Conservation (phyloP, 2,329 filamentous ascomycete genomes). For the Ophiocordyceps robertsii region DNA sequence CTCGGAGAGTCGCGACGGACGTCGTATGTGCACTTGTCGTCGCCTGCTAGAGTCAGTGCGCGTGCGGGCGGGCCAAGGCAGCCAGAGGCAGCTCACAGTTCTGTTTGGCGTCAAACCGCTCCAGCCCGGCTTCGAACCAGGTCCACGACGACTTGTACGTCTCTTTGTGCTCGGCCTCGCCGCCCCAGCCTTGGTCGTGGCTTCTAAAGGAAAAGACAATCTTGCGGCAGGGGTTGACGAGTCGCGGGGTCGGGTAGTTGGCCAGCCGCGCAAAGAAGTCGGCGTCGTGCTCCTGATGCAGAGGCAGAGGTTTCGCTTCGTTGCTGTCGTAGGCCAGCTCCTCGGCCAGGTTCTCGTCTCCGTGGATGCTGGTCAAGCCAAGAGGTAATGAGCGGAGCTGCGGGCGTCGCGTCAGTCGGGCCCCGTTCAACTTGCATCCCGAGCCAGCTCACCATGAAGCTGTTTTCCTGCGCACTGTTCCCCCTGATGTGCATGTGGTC, state of each 20-base stretch:
- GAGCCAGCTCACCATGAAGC: constrained; percentile 18
- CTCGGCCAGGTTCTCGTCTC: constrained; percentile 12
- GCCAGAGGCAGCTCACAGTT: constrained; percentile 11
- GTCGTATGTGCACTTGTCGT: constrained; percentile 16
- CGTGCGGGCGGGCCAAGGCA: fast-evolving
- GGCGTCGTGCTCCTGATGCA: constrained; percentile 13
- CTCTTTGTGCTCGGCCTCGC: constrained; percentile 14
- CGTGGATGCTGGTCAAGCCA: constrained; percentile 17
- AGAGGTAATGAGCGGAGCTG: constrained; percentile 25
- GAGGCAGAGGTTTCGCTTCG: constrained; percentile 13
- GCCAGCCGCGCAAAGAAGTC: constrained; percentile 19
- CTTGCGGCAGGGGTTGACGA: constrained; percentile 41
- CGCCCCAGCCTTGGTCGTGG: constrained; percentile 45
- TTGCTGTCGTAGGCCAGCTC: constrained; percentile 15
- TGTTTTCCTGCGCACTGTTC: constrained; percentile 12
- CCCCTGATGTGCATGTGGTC: constrained; percentile 11
- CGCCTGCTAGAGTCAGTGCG: constrained; percentile 7
- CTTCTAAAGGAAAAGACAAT: constrained; percentile 45
- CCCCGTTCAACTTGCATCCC: neutral
- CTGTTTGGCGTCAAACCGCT: constrained; percentile 32
- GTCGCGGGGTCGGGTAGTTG: constrained; percentile 23
- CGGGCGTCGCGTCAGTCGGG: too few relatives aligned
- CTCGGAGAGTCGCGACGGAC: constrained; percentile 10
- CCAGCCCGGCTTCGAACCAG: constrained; percentile 51
- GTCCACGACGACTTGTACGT: constrained; percentile 38